Evolutionary conservation across 768 basidiomycete species (phyloP), one percentile per base, ranked within the genome.

Genomic region (Guyanaporus albipodus): DNA sequence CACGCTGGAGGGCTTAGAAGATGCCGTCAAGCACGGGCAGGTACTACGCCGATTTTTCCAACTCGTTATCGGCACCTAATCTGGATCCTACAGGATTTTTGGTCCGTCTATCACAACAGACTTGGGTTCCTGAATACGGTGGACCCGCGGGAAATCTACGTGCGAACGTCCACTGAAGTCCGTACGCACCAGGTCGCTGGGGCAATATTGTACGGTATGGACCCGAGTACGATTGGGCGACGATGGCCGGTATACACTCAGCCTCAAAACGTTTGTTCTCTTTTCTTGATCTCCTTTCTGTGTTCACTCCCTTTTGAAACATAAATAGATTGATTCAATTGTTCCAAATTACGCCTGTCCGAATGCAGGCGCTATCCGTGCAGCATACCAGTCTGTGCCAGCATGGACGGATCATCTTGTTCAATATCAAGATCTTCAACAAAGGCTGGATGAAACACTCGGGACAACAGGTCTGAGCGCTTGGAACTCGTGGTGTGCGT

Each of bases 401-500:
- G 68, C 67, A 0, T 77, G 76, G 75, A 72, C 64, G 7, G 66
- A 73, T 42, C 76, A 77, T 52, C 65, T 77, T 6, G 37, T 57
- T 8, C 53, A 57, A 27, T 68, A 73, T 40, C 60, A 60, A 11
- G 58, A 59, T 17, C 63, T 77, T 36, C 67, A 73, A 44, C 60
- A 56, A 15, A 59, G 68, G 24, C 59, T 77, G 8, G 71, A 66
- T 37, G 53, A 42, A 0, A 71, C 61, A 10, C 60, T 75, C 17
- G 75, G 75, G 14, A 76, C 74, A 1, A 58, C 62, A 2, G 71
- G 65, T 4, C 46, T 73, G 40, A 52, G 55, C 7, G 70, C 59
- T 5, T 77, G 76, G 76, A 54, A 66, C n/a, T 64, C 67, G 3
- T 77, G 75, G 76, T 77, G 76, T 74, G 40, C 38, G 71, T 61